These are phyloP conservation scores for Tilletia walkeri DNA, from an alignment of 1,284 basidiomycete species.

Conservation along the genomic window DNA sequence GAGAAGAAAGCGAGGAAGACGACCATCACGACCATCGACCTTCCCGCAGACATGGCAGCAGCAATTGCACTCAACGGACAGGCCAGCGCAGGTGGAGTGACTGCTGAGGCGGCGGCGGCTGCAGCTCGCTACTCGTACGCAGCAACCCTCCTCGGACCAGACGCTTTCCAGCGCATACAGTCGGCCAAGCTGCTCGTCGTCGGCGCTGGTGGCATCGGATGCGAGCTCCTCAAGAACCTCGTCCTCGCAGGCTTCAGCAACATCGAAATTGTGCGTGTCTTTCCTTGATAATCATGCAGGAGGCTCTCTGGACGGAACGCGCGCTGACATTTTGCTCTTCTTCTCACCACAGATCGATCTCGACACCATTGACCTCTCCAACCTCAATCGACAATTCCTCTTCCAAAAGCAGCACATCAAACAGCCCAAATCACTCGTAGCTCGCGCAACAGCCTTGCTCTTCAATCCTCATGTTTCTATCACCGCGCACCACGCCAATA, in stretches of 20 bases:
- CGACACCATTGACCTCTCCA: conserved; percentile 98
- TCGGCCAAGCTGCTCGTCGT: conserved; percentile 70
- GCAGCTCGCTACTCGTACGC: conserved; percentile 12
- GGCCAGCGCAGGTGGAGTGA: background rate
- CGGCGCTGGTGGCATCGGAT: conserved; percentile 94
- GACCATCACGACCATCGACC: no score
- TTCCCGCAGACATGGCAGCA: no score
- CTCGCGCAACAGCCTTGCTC: conserved; percentile 78
- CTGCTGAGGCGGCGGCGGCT: background rate
- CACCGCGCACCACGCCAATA: conserved; percentile 86
- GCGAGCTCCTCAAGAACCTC: conserved; percentile 94
- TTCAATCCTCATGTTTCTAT: conserved; percentile 92
- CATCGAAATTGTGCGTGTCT: conserved; percentile 66
- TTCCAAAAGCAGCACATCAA: conserved; percentile 95
- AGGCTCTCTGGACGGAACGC: no score
- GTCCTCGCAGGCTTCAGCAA: conserved; percentile 87
- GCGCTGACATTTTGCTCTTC: background rate
- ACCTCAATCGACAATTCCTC: conserved; percentile 94
- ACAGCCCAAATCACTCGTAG: conserved; percentile 90
- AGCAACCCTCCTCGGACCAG: background rate
- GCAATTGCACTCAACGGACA: background rate
- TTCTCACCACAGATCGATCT: conserved; percentile 68
- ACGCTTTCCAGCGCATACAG: conserved; percentile 18
- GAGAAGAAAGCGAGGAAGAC: no score
- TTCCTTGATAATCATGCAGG: no score